A percentile compares a stretch with the other conserved stretches of the same genome.
Conservation (phyloP, 169 alveolate species). For the Fabrea salina region DNA sequence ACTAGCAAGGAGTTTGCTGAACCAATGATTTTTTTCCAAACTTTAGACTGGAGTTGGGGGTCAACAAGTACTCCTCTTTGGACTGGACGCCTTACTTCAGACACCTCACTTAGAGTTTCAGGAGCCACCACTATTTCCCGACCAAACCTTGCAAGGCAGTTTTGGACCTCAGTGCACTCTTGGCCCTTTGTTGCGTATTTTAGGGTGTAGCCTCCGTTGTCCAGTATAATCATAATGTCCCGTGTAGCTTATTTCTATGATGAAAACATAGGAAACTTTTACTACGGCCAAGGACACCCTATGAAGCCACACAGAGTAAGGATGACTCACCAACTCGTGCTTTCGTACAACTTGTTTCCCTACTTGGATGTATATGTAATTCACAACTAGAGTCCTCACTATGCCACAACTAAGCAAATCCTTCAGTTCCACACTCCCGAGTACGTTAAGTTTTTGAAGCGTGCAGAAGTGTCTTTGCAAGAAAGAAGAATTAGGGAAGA, state of each 20-base stretch:
- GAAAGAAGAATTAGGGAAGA: constrained; percentile 64
- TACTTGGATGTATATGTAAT: constrained; percentile 88
- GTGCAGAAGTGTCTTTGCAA: not conserved
- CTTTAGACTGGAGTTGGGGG: constrained; percentile 62
- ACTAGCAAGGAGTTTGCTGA: constrained; percentile 42
- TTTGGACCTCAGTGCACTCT: not conserved
- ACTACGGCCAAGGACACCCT: constrained; percentile 99
- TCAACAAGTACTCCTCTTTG: constrained; percentile 70
- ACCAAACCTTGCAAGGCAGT: constrained; percentile 11
- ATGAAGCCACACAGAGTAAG: constrained; percentile 99
- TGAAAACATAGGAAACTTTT: constrained; percentile 94
- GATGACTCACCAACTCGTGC: constrained; percentile 96
- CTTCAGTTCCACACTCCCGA: constrained; percentile 93
- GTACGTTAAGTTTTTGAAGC: constrained; percentile 73
- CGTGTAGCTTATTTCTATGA: constrained; percentile 82
- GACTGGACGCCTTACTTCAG: constrained; percentile 43
- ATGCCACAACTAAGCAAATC: constrained; percentile 94
- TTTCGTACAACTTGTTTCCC: constrained; percentile 92
- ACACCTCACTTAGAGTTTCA: not conserved
- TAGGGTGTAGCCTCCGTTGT: constrained; percentile 24
- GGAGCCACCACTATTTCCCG: constrained; percentile 5
- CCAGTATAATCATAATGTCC: too few species aligned
- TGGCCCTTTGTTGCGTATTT: not conserved
- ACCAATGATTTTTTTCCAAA: constrained; percentile 55
- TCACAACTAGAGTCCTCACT: constrained; percentile 88